These are phyloP conservation scores for Heterobasidion irregulare DNA, from an alignment of 1,284 basidiomycete genomes.

Conservation along the genomic window DNA sequence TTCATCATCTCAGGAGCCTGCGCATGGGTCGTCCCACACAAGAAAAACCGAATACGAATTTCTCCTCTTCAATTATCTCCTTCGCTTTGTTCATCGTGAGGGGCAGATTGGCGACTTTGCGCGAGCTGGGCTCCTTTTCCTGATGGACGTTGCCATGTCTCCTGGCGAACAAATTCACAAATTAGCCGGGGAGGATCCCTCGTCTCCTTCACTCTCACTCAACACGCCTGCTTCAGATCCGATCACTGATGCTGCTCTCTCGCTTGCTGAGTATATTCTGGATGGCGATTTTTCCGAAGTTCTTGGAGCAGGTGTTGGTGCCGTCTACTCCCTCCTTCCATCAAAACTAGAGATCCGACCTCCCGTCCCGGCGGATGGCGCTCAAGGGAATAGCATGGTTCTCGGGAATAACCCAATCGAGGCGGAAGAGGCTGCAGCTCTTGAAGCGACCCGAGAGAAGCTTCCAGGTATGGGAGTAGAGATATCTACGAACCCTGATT, in stretches of 20 bases:
- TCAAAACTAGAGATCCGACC: conserved; percentile 72
- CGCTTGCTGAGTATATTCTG: conserved; percentile 87
- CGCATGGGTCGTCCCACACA: conserved; percentile 30
- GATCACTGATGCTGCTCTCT: conserved; percentile 73
- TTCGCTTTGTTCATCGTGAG: conserved; percentile 93
- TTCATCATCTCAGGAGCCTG: conserved; percentile 48
- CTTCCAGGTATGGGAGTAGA: conserved; percentile 60
- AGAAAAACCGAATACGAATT: conserved; percentile 90
- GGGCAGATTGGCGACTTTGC: conserved; percentile 92
- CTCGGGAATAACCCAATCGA: conserved; percentile 49
- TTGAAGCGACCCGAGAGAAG: conserved; percentile 44
- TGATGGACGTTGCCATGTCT: conserved; percentile 92
- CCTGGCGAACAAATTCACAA: conserved; percentile 44
- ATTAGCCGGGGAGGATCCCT: conserved; percentile 23
- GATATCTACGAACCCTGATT: conserved; percentile 67
- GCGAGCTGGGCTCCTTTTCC: conserved; percentile 83
- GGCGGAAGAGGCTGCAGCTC: conserved; percentile 46
- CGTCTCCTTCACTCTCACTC: conserved; percentile 20
- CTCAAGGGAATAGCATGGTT: conserved; percentile 45
- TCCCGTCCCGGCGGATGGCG: conserved; percentile 30
- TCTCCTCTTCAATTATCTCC: conserved; percentile 89
- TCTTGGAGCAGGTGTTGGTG: conserved; percentile 87
- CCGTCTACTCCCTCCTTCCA: conserved; percentile 88
- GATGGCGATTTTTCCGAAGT: conserved; percentile 97
- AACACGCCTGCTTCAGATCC: conserved; percentile 43